phyloP scores from a whole-genome alignment of 768 basidiomycete genomes.

The Tubosaeta sp. region DNA sequence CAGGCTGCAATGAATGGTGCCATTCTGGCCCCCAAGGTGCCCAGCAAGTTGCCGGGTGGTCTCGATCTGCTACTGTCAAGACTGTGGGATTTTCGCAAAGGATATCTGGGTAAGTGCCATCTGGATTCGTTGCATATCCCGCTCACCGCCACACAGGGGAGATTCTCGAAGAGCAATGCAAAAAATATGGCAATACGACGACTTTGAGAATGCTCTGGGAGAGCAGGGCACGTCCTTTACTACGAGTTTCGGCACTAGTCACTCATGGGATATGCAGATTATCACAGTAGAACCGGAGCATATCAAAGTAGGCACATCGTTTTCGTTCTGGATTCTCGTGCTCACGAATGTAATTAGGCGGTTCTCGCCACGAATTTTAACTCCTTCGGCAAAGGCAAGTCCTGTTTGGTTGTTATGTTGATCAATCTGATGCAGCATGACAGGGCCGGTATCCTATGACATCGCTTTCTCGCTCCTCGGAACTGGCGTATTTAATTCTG shows the following conservation, averaged over 20 bases:
- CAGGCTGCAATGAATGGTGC: constrained; percentile 26
- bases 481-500: constrained; percentile 57
- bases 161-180: constrained; percentile 18
- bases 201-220: constrained; percentile 35
- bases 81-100: constrained; percentile 20
- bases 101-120: constrained; percentile 27
- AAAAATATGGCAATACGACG: constrained; percentile 30
- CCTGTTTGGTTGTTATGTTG: neutral
- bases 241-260: neutral
- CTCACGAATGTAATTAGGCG: neutral
- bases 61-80: constrained; percentile 29
- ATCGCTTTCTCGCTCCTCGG: constrained; percentile 40
- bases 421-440: neutral
- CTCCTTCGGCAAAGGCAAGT: neutral
- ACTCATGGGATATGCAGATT: constrained; percentile 27
- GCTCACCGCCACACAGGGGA: constrained; percentile 24
- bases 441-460: constrained; percentile 7
- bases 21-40: constrained; percentile 31
- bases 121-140: neutral
- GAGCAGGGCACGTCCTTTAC: constrained; percentile 28
- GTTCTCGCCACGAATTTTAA: neutral
- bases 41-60: constrained; percentile 34
- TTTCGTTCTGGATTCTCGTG: neutral
- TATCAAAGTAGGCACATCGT: neutral
- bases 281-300: constrained; percentile 28